phyloP scores from a whole-genome alignment of 441 rosid genomes.

The Daphne laureola region DNA sequence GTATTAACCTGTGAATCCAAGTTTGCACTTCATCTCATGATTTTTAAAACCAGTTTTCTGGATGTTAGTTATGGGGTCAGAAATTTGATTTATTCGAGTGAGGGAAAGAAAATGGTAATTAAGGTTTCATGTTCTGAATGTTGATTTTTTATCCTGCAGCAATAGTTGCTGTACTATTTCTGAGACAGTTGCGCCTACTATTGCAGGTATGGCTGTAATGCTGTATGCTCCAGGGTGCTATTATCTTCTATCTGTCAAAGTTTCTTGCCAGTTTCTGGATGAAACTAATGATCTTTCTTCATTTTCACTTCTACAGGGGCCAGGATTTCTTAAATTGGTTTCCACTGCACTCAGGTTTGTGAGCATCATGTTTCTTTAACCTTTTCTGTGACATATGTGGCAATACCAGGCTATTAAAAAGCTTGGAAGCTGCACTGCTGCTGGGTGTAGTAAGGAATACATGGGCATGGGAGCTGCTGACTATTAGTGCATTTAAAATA shows the following conservation, averaged over 20 bases:
- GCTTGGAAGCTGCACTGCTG: not conserved
- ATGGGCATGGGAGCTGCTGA: too few species aligned
- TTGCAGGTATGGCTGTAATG: constrained; percentile 35
- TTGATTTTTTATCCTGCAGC: constrained; percentile 37
- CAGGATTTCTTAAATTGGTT: constrained; percentile 25
- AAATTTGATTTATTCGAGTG: not conserved
- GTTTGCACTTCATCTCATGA: not conserved
- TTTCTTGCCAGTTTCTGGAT: not conserved
- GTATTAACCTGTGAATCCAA: not conserved
- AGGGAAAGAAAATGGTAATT: not conserved
- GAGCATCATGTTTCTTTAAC: constrained; percentile 4
- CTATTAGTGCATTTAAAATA: not conserved
- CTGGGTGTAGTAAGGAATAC: not conserved
- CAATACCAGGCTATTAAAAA: not conserved
- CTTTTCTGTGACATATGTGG: not conserved
- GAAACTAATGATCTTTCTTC: constrained; percentile 6
- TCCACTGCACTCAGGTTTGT: constrained; percentile 50
- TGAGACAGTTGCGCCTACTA: constrained; percentile 46
- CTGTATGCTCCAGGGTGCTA: too few species aligned
- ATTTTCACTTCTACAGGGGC: constrained; percentile 38
- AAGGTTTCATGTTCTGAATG: constrained; percentile 7
- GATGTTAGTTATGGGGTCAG: not conserved
- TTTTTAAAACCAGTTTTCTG: not conserved
- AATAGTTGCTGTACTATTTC: constrained; percentile 51
- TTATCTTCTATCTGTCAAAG: constrained; percentile 1